Evolutionary conservation across 768 basidiomycete species (phyloP).

Genomic region (Boletus rufocinnamomeus): DNA sequence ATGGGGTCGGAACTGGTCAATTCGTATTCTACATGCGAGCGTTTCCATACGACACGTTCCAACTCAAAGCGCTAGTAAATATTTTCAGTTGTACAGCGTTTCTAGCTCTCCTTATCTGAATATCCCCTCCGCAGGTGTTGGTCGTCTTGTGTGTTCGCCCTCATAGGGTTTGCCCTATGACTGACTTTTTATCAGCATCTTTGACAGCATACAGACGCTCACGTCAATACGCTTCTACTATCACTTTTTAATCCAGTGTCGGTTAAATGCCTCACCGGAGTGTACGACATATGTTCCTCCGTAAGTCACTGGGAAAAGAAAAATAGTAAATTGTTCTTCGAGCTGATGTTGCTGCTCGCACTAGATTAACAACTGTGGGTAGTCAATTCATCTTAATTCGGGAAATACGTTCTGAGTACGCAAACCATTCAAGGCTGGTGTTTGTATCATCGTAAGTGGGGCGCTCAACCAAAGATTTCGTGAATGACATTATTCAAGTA

Average conservation of each 20-base stretch:
- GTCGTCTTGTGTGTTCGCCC: constrained; percentile 7
- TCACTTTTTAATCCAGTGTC: constrained; percentile 15
- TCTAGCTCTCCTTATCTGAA: neutral
- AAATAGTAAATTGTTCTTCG: neutral
- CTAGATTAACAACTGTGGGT: constrained; percentile 3
- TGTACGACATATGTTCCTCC: constrained; percentile 8
- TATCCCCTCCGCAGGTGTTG: neutral
- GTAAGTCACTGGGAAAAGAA: constrained; percentile 5
- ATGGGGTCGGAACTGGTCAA: neutral
- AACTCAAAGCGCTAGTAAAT: neutral
- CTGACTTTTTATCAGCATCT: constrained; percentile 10
- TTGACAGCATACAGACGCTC: constrained; percentile 9
- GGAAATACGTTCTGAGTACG: neutral
- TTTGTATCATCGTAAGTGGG: neutral
- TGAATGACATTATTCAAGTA: neutral
- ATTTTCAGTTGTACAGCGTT: neutral
- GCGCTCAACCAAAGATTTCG: neutral
- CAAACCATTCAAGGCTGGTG: neutral
- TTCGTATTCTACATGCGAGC: neutral
- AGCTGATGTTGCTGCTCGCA: neutral
- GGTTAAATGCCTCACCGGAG: neutral
- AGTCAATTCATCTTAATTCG: neutral
- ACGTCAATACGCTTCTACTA: neutral
- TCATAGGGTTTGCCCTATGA: neutral
- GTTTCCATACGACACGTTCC: neutral